Evolutionary conservation across 768 basidiomycete species (phyloP).

Genomic region (Tricholoma sp.): DNA sequence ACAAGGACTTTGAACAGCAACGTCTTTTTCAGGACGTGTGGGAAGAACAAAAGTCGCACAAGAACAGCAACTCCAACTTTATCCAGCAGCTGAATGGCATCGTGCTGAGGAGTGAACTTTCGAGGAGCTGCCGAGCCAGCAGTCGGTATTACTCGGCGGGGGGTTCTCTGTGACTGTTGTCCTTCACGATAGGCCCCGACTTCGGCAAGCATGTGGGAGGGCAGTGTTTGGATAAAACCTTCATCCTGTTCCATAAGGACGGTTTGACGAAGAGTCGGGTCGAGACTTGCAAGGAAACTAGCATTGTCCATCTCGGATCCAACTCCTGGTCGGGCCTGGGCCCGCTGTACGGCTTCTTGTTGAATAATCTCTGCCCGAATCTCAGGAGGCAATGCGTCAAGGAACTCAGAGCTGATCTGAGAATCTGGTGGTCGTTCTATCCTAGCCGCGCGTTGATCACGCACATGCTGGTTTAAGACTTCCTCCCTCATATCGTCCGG

Average conservation of each 20-base stretch:
- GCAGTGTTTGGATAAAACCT: constrained; percentile 73
- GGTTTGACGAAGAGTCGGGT: constrained; percentile 85
- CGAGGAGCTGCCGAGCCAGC: constrained; percentile 27
- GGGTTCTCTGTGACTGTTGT: constrained; percentile 29
- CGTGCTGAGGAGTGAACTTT: constrained; percentile 59
- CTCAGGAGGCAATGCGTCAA: constrained; percentile 93
- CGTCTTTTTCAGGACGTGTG: constrained; percentile 82
- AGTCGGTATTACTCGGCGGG: constrained; percentile 24
- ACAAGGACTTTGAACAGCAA: constrained; percentile 85
- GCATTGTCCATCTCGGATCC: constrained; percentile 82
- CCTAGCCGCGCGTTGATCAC: constrained; percentile 80
- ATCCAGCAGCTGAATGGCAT: constrained; percentile 91
- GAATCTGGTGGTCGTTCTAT: constrained; percentile 74
- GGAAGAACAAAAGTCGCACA: constrained; percentile 93
- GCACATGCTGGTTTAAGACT: constrained; percentile 93
- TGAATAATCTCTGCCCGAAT: constrained; percentile 96
- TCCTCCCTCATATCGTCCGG: constrained; percentile 99
- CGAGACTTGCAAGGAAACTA: constrained; percentile 87
- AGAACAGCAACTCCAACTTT: constrained; percentile 84
- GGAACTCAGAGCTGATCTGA: constrained; percentile 90
- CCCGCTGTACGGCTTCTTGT: constrained; percentile 84
- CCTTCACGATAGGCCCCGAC: constrained; percentile 68
- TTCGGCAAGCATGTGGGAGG: constrained; percentile 84
- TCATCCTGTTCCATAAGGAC: constrained; percentile 88
- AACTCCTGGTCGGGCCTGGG: constrained; percentile 51